phyloP scores from a whole-genome alignment of 2,329 filamentous ascomycete genomes.

The Paraphoma chrysanthemicola region DNA sequence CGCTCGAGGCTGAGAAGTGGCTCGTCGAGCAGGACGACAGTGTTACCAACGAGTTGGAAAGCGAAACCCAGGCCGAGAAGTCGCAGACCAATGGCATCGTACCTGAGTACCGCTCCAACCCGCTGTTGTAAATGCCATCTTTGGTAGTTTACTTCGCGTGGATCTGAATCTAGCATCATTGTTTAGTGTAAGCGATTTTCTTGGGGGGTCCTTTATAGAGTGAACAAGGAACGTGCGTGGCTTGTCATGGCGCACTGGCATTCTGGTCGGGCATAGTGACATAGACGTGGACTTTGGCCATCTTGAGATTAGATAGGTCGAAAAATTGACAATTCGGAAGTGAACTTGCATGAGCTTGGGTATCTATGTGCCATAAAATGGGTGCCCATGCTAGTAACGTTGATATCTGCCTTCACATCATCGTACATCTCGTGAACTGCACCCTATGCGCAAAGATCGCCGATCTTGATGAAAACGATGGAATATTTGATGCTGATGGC shows the following conservation, averaged over 20 bases:
- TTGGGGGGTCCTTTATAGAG: slow-evolving; percentile 19
- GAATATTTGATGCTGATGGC: not conserved
- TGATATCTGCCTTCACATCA: not conserved
- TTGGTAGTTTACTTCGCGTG: not conserved
- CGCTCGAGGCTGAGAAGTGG: slow-evolving; percentile 94
- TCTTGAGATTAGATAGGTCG: no score
- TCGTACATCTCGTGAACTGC: not conserved
- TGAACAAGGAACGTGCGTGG: no score
- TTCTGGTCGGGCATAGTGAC: slow-evolving; percentile 8
- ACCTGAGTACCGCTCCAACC: slow-evolving; percentile 70
- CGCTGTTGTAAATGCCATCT: slow-evolving; percentile 58
- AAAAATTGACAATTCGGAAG: no score
- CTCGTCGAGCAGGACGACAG: slow-evolving; percentile 75
- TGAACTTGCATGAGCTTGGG: not conserved
- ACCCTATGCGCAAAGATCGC: not conserved
- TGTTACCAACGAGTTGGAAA: slow-evolving; percentile 54
- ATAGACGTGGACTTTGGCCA: slow-evolving; percentile 24
- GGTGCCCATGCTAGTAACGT: not conserved
- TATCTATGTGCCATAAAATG: not conserved
- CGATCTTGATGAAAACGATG: not conserved
- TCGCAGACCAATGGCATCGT: slow-evolving; percentile 60
- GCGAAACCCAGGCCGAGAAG: slow-evolving; percentile 59
- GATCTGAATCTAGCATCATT: slow-evolving; percentile 15
- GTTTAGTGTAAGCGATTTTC: slow-evolving; percentile 8
- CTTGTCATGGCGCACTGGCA: no score